Evolutionary conservation across 2,329 filamentous ascomycete genomes (phyloP).

Genomic region (Colletotrichum sp.): DNA sequence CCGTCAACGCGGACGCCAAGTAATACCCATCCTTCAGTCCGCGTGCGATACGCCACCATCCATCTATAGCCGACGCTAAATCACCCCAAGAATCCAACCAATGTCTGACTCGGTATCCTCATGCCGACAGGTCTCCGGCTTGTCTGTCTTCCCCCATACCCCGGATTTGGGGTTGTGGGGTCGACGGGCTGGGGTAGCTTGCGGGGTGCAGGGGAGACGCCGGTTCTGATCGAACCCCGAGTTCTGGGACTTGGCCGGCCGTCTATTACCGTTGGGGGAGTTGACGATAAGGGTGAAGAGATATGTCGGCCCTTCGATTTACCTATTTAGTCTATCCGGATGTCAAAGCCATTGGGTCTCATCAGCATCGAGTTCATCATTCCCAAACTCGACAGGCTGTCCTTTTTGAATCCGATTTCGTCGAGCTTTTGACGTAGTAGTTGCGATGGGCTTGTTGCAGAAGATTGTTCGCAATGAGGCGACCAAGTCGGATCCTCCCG

Average conservation of each 20-base stretch:
- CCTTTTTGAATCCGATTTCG: background rate
- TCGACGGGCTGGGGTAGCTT: background rate
- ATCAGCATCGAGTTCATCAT: background rate
- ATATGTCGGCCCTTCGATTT: background rate
- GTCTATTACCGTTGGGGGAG: background rate
- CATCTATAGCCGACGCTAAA: background rate
- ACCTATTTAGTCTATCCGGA: background rate
- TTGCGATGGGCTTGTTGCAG: conserved; percentile 20
- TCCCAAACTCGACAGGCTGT: background rate
- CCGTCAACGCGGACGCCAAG: background rate
- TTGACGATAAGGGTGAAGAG: background rate
- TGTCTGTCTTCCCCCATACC: background rate
- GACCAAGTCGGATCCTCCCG: conserved; percentile 68
- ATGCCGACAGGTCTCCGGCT: background rate
- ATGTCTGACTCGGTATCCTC: background rate
- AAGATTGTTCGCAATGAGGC: conserved; percentile 61
- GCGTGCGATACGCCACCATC: background rate
- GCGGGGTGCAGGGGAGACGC: background rate
- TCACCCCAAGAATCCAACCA: background rate
- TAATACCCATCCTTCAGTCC: background rate
- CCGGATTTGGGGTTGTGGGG: background rate
- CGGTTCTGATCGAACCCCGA: background rate
- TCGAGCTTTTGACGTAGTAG: background rate
- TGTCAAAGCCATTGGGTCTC: background rate
- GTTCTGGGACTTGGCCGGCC: background rate